Evolutionary conservation across 768 basidiomycete genomes (phyloP), one percentile per base, ranked within the genome.

Genomic region (Trametes gibbosa): DNA sequence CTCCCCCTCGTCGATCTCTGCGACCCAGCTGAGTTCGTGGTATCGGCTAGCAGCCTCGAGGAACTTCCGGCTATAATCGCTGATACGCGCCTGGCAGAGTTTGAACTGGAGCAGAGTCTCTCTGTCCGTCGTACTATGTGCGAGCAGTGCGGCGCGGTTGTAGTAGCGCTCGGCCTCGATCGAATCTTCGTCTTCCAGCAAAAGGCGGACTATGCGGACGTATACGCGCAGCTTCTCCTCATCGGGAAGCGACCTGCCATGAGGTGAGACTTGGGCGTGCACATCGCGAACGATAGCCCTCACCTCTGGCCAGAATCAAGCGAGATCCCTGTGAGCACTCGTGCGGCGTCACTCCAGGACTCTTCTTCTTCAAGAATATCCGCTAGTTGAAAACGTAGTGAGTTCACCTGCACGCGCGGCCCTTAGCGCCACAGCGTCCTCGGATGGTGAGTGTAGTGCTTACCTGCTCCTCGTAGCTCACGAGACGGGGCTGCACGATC

Each of bases 91-190:
- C 77, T 98, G 92, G 66, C 89, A 94, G 24, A 95, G 83, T 73
- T 95, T 96, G 79, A 91, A 95, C 66, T 86, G 81, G 23, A 96
- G 81, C 37, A 87, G 79, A 14, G 87, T 90, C 70, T 89, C 90
- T 66, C 84, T 86, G 74, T 98, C 86, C 16, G 77, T 79, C 39
- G 89, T 84, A 16, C 87, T 84, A 70, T 94, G 90, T 23, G 92
- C 86, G 21, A 98, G 82, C 21, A 95, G 83, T 1, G 94, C 92
- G 19, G 97, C 97, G 55, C 97, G 90, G 69, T 95, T 96, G 73
- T 96, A 96, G 74, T 95, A 98, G 2, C 94, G 92, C 71, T 98
- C 96, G n/a, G 97, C 97, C 73, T 95, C 92, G 2, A 95, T 89
- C 4, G 92, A 93, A 69, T 99, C 96, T 70, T 96, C 95, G 55